Percentiles rank a stretch among this genome's conserved stretches.
These are phyloP conservation scores for Xylaria castorea DNA, from an alignment of 495 filamentous ascomycete genomes.

Conservation along the genomic window DNA sequence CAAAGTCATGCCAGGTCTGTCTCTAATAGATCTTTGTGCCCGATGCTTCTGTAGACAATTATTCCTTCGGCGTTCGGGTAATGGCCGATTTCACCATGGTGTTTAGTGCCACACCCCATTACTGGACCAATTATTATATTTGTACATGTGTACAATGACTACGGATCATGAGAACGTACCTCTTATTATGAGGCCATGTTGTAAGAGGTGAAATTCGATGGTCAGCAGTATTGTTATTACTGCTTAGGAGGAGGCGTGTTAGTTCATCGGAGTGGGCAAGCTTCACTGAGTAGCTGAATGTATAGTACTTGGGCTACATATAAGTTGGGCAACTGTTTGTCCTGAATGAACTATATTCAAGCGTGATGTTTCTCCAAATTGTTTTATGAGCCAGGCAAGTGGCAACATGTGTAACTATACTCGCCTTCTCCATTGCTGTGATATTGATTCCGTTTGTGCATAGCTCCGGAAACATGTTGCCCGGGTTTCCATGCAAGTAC, in stretches of 20 bases:
- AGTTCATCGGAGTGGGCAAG: no score
- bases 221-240: neutral
- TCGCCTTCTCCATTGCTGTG: neutral
- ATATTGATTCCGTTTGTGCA: neutral
- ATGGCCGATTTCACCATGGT: constrained; percentile 1
- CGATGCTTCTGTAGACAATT: neutral
- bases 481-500: neutral
- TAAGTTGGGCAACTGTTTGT: neutral
- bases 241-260: neutral
- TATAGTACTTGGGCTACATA: neutral
- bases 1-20: neutral
- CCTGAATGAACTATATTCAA: neutral
- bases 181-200: neutral
- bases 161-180: neutral
- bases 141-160: neutral
- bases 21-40: neutral
- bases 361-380: neutral
- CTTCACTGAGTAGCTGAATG: neutral
- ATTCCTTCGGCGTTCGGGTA: neutral
- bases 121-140: neutral
- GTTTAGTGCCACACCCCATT: neutral
- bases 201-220: neutral
- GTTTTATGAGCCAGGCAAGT: neutral
- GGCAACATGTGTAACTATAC: neutral
- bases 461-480: neutral